Percentiles rank a stretch among this genome's conserved stretches.
Evolutionary conservation across 108 stramenopile genomes (phyloP).

Genomic region (Nannochloropsis salina): DNA sequence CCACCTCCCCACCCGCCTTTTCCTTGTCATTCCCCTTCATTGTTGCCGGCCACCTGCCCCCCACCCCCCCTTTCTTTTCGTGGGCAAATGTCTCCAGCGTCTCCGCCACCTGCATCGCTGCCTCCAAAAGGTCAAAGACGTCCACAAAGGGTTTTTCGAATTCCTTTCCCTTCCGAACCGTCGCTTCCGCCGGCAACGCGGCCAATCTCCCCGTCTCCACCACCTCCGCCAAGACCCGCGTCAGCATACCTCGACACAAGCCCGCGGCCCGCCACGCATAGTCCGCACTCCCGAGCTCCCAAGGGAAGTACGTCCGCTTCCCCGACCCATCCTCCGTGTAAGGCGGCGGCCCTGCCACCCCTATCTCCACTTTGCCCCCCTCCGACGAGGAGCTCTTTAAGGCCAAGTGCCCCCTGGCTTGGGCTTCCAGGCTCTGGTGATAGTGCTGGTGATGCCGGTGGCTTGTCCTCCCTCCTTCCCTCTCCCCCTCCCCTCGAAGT

Average conservation of each 20-base stretch:
- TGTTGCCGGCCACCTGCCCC: background rate
- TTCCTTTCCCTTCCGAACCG: background rate
- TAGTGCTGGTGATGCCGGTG: background rate
- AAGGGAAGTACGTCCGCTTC: background rate
- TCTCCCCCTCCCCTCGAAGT: background rate
- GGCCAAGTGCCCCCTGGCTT: background rate
- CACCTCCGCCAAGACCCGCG: background rate
- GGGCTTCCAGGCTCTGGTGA: background rate
- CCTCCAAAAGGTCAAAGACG: background rate
- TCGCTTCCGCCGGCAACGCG: background rate
- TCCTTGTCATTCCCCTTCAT: background rate
- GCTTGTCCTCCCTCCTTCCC: background rate
- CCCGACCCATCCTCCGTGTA: background rate
- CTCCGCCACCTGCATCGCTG: background rate
- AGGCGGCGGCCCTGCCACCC: background rate
- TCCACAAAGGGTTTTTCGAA: background rate
- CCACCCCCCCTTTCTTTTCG: background rate
- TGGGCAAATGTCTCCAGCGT: background rate
- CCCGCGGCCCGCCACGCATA: background rate
- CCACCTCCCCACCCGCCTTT: background rate
- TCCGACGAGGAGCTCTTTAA: background rate
- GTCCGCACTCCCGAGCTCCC: background rate
- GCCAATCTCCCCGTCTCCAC: background rate
- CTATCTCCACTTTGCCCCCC: background rate
- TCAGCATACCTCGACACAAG: background rate